Percentiles rank a stretch among this genome's conserved stretches.
Evolutionary conservation across 73 alveolate species (phyloP).

Genomic region (Paramecium caudatum): DNA sequence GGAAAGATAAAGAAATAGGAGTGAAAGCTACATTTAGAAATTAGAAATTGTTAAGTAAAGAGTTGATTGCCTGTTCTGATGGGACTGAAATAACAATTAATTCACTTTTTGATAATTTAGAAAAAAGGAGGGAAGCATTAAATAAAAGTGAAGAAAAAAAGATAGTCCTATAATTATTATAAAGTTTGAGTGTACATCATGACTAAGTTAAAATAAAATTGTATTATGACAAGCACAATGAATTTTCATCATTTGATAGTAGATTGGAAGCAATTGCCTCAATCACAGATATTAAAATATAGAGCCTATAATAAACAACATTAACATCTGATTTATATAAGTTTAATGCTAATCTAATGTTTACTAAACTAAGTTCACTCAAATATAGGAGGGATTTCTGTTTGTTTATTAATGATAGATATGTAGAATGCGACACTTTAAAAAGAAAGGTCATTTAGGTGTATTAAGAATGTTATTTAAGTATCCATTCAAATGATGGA

Average conservation of each 20-base stretch:
- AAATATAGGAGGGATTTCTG: slow-evolving; percentile 77
- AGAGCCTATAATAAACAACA: background rate
- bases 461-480: slow-evolving; percentile 75
- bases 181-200: slow-evolving; percentile 57
- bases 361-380: slow-evolving; percentile 59
- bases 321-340: slow-evolving; percentile 41
- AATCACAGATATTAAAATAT: background rate
- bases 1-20: slow-evolving; percentile 85
- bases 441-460: slow-evolving; percentile 79
- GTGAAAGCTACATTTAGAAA: slow-evolving; percentile 84
- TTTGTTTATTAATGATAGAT: slow-evolving; percentile 88
- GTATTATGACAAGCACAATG: slow-evolving; percentile 42
- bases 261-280: slow-evolving; percentile 28
- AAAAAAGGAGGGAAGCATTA: slow-evolving; percentile 74
- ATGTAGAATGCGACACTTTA: slow-evolving; percentile 83
- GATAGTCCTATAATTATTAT: slow-evolving; percentile 6
- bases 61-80: slow-evolving; percentile 77
- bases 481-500: slow-evolving; percentile 67
- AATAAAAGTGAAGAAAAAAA: slow-evolving; percentile 73
- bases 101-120: slow-evolving; percentile 83
- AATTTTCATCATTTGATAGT: slow-evolving; percentile 44
- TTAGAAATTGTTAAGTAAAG: slow-evolving; percentile 80
- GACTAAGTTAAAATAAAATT: slow-evolving; percentile 37
- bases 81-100: slow-evolving; percentile 84
- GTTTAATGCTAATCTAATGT: slow-evolving; percentile 22